phyloP scores from a whole-genome alignment of 306 rosid species.

The Cicer yamashitae region DNA sequence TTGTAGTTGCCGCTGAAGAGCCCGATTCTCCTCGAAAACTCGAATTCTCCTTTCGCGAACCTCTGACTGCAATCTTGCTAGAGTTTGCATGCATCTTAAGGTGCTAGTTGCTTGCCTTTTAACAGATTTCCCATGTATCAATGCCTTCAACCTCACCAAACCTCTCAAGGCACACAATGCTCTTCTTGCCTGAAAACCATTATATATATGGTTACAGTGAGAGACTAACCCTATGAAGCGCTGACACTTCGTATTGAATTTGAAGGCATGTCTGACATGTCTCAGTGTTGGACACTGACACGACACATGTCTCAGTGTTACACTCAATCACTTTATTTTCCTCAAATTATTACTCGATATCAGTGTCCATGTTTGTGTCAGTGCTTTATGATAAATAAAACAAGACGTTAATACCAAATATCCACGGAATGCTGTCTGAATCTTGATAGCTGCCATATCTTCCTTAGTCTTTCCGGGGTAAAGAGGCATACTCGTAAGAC shows the following conservation, averaged over 20 bases:
- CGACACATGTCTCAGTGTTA: no score
- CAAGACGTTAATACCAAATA: slow-evolving; percentile 59
- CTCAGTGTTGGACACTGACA: no score
- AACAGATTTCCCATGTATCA: slow-evolving; percentile 67
- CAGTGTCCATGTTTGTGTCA: no score
- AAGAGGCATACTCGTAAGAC: slow-evolving; percentile 61
- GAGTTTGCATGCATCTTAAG: slow-evolving; percentile 80
- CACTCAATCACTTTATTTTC: no score
- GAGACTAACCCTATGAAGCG: no score
- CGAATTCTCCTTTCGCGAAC: slow-evolving; percentile 71
- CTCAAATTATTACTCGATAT: no score
- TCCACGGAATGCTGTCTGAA: slow-evolving; percentile 78
- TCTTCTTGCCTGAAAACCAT: slow-evolving; percentile 70
- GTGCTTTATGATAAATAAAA: background rate
- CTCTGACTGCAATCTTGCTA: slow-evolving; percentile 73
- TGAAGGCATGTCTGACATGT: no score
- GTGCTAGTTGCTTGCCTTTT: slow-evolving; percentile 72
- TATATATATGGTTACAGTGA: background rate
- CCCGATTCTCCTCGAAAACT: slow-evolving; percentile 84
- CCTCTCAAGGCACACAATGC: slow-evolving; percentile 77
- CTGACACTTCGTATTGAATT: no score
- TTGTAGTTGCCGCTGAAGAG: slow-evolving; percentile 66
- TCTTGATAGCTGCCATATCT: slow-evolving; percentile 72
- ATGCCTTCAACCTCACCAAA: slow-evolving; percentile 73
- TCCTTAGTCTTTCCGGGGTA: slow-evolving; percentile 51